Percentiles rank a stretch among this genome's conserved stretches.
Conservation (phyloP, 805 yeast genomes). For the Saturnispora dispora region DNA sequence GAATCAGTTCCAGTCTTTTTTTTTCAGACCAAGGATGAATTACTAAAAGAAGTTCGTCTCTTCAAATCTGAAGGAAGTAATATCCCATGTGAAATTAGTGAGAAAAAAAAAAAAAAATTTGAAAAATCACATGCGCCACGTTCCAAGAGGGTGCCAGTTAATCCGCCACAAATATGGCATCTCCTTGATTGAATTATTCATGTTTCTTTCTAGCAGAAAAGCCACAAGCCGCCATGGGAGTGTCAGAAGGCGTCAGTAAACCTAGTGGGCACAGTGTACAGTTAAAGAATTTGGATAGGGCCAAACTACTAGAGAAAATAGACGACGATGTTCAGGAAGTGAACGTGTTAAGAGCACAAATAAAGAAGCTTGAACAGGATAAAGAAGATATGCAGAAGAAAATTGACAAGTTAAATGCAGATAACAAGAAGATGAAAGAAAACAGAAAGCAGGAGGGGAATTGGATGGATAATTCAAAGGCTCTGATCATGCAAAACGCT, state of each 20-base stretch:
- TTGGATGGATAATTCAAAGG: conserved; percentile 20
- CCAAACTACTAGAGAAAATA: conserved; percentile 30
- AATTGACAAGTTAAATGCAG: conserved; percentile 8
- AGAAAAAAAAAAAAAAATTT: background rate
- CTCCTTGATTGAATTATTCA: background rate
- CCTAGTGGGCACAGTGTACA: background rate
- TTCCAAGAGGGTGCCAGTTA: background rate
- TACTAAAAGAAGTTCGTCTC: background rate
- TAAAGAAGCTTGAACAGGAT: conserved; percentile 17
- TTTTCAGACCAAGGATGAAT: background rate
- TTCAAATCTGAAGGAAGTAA: background rate
- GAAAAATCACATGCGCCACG: background rate
- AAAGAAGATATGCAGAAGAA: background rate
- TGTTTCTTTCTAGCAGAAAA: background rate
- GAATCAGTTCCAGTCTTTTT: background rate
- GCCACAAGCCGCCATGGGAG: background rate
- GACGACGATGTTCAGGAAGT: conserved; percentile 38
- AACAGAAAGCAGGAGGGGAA: conserved; percentile 1
- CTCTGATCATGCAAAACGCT: conserved; percentile 17
- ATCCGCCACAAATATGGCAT: background rate
- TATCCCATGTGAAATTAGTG: background rate
- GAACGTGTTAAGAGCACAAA: conserved; percentile 28
- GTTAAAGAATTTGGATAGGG: conserved; percentile 25
- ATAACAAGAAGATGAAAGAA: conserved; percentile 1
- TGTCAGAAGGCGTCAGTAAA: background rate